phyloP scores from a whole-genome alignment of 1,139 yeast genomes.

The Candida glucosophila region DNA sequence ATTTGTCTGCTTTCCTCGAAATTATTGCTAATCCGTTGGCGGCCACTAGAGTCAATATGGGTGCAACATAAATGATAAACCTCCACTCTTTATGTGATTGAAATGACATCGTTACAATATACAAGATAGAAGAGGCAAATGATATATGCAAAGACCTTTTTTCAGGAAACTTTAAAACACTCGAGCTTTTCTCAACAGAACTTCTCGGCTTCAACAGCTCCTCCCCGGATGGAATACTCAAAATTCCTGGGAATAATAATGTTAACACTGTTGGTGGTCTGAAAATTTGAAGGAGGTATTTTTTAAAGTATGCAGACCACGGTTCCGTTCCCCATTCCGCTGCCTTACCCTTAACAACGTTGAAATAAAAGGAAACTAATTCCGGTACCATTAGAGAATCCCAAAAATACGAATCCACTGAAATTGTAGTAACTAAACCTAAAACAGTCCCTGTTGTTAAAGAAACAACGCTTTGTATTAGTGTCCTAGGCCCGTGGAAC shows the following conservation, averaged over 20 bases:
- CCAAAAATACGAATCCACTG: conserved; percentile 79
- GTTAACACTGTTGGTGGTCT: conserved; percentile 58
- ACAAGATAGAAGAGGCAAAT: conserved; percentile 39
- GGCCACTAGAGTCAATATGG: conserved; percentile 57
- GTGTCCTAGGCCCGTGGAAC: conserved; percentile 36
- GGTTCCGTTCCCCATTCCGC: conserved; percentile 84
- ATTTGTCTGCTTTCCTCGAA: conserved; percentile 21
- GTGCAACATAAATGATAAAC: conserved; percentile 68
- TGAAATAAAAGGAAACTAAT: conserved; percentile 59
- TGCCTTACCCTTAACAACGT: conserved; percentile 66
- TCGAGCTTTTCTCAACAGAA: no score
- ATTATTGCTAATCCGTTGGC: conserved; percentile 52
- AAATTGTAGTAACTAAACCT: conserved; percentile 43
- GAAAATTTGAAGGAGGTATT: conserved; percentile 38
- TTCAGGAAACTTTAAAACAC: conserved; percentile 24
- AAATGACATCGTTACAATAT: conserved; percentile 55
- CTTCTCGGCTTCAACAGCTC: no score
- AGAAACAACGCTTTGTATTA: conserved; percentile 25
- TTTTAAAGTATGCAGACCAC: conserved; percentile 51
- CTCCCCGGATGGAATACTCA: conserved; percentile 34
- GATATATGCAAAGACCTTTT: conserved; percentile 27
- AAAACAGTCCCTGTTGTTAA: conserved; percentile 44
- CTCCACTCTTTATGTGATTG: conserved; percentile 97
- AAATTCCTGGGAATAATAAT: conserved; percentile 34
- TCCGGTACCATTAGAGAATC: conserved; percentile 55